phyloP scores from a whole-genome alignment of 257 asterid genomes.

The Nicotiana otophora region DNA sequence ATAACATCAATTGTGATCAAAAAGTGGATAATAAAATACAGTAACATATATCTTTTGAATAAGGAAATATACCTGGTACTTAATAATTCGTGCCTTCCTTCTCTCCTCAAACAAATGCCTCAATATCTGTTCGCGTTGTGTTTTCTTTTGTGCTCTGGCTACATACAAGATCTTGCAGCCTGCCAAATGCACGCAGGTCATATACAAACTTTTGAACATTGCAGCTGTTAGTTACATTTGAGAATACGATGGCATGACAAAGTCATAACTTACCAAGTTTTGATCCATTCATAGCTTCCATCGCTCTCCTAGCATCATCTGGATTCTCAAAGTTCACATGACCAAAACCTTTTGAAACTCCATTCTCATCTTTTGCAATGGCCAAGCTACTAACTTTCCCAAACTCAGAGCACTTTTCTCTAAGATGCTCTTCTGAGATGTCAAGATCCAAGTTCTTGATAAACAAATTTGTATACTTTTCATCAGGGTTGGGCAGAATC shows the following conservation, averaged over 20 bases:
- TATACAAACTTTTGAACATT: neutral
- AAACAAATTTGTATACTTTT: slow-evolving; percentile 40
- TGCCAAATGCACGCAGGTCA: slow-evolving; percentile 18
- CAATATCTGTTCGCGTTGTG: slow-evolving; percentile 63
- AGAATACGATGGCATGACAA: slow-evolving; percentile 2
- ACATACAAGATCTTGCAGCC: slow-evolving; percentile 76
- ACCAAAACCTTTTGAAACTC: slow-evolving; percentile 50
- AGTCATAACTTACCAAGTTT: slow-evolving; percentile 49
- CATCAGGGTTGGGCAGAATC: slow-evolving; percentile 24
- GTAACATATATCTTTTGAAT: neutral
- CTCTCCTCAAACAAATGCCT: slow-evolving; percentile 71
- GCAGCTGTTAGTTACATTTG: slow-evolving; percentile 1
- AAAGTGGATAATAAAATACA: neutral
- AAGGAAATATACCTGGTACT: slow-evolving; percentile 49
- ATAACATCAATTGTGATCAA: neutral
- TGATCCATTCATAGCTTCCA: slow-evolving; percentile 43
- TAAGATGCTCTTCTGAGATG: slow-evolving; percentile 36
- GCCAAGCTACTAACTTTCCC: slow-evolving; percentile 44
- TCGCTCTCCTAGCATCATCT: slow-evolving; percentile 48
- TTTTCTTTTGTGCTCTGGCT: slow-evolving; percentile 77
- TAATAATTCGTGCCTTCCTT: slow-evolving; percentile 52
- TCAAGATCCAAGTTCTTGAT: slow-evolving; percentile 43
- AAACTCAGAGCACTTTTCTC: slow-evolving; percentile 39
- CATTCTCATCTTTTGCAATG: slow-evolving; percentile 38
- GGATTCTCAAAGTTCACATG: slow-evolving; percentile 50